Percentiles rank a stretch among this genome's conserved stretches.
Conservation (phyloP, 2,329 filamentous ascomycete genomes). For the Neonectria magnoliae region DNA sequence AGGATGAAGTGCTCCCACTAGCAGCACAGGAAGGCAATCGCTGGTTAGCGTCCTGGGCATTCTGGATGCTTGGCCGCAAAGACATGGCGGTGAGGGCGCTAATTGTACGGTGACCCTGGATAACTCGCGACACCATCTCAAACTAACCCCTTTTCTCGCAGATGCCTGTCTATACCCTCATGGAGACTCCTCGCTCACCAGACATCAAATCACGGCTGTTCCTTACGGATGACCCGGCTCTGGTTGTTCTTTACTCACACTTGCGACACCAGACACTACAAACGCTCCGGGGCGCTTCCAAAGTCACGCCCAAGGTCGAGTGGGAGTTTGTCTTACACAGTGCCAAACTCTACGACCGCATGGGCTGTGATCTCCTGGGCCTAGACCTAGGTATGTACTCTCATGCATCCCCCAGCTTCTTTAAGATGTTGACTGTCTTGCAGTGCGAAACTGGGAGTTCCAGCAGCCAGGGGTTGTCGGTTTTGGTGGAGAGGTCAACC, state of each 20-base stretch:
- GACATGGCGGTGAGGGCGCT: constrained; percentile 87
- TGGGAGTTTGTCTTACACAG: constrained; percentile 92
- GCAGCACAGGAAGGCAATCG: constrained; percentile 86
- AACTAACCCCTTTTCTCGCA: constrained; percentile 46
- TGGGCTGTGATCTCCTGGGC: constrained; percentile 92
- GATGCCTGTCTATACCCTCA: constrained; percentile 80
- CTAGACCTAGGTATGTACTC: constrained; percentile 76
- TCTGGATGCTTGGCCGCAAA: constrained; percentile 85
- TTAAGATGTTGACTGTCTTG: constrained; percentile 27
- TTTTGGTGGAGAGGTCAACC: constrained; percentile 66
- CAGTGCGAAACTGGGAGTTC: constrained; percentile 85
- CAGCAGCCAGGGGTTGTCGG: constrained; percentile 57
- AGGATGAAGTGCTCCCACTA: constrained; percentile 80
- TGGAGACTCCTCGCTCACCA: constrained; percentile 74
- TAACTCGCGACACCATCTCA: background rate
- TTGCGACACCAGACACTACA: constrained; percentile 84
- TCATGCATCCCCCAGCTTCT: background rate
- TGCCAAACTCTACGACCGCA: constrained; percentile 83
- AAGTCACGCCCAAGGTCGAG: constrained; percentile 80
- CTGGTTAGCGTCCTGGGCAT: constrained; percentile 96
- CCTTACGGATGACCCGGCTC: constrained; percentile 88
- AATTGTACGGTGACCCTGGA: constrained; percentile 65
- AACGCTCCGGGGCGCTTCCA: constrained; percentile 85
- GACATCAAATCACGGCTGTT: constrained; percentile 81
- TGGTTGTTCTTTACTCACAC: constrained; percentile 88